Conservation (phyloP, 2,329 filamentous ascomycete species). For the Fusarium poae region DNA sequence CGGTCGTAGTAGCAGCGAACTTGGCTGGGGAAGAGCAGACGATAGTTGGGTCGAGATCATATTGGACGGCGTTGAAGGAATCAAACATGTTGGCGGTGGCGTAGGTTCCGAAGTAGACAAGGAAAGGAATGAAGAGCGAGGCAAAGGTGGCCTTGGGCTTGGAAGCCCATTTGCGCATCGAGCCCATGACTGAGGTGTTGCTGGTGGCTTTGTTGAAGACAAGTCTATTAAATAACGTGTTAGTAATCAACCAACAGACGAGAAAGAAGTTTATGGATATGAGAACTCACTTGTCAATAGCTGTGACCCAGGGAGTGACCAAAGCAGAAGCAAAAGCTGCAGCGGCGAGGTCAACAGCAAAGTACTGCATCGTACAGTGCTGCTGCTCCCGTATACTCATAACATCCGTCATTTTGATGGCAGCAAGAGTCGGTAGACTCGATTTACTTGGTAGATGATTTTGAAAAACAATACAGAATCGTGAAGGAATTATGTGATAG, state of each 20-base stretch:
- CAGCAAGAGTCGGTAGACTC: not conserved
- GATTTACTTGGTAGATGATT: not conserved
- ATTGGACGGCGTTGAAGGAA: constrained; percentile 39
- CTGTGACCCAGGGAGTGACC: constrained; percentile 47
- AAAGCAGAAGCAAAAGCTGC: constrained; percentile 45
- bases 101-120: constrained; percentile 48
- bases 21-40: constrained; percentile 43
- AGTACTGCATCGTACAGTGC: constrained; percentile 44
- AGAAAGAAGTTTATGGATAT: rapidly evolving
- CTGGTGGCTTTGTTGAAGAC: constrained; percentile 46
- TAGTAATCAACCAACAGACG: not conserved
- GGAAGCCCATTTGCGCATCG: constrained; percentile 41
- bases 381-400: constrained; percentile 43
- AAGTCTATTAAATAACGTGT: constrained; percentile 15
- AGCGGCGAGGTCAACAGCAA: constrained; percentile 44
- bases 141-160: constrained; percentile 41
- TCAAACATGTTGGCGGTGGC: constrained; percentile 48
- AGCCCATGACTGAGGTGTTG: constrained; percentile 40
- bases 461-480: not conserved
- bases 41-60: constrained; percentile 34
- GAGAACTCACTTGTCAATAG: constrained; percentile 44
- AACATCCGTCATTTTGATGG: constrained; percentile 44
- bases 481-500: rapidly evolving
- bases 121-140: constrained; percentile 43
- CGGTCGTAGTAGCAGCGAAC: constrained; percentile 43